Evolutionary conservation across 495 filamentous ascomycete genomes (phyloP).

Genomic region (Rostrohypoxylon terebratum): DNA sequence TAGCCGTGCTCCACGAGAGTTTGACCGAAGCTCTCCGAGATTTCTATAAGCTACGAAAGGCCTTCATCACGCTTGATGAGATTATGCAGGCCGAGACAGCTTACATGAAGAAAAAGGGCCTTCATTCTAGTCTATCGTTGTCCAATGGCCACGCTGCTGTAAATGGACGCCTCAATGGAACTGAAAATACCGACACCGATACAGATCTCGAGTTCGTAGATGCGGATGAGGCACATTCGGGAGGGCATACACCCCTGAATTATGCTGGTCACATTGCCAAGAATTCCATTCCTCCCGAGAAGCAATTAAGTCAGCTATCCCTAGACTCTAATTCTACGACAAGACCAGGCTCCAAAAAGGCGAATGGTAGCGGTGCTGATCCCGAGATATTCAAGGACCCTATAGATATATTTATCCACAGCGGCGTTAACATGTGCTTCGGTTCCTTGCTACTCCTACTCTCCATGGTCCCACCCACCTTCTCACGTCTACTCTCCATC

Average conservation of each 20-base stretch:
- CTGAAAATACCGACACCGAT: slow-evolving; percentile 44
- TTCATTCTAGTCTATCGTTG: slow-evolving; percentile 19
- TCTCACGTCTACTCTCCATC: slow-evolving; percentile 83
- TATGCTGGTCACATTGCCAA: slow-evolving; percentile 40
- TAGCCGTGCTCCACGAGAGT: slow-evolving; percentile 91
- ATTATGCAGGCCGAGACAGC: slow-evolving; percentile 66
- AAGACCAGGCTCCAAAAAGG: neutral
- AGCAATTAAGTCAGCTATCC: slow-evolving; percentile 36
- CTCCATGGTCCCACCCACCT: slow-evolving; percentile 90
- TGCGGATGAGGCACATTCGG: slow-evolving; percentile 47
- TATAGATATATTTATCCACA: slow-evolving; percentile 88
- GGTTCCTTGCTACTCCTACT: slow-evolving; percentile 86
- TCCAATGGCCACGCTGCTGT: slow-evolving; percentile 7
- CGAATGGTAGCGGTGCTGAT: slow-evolving; percentile 44
- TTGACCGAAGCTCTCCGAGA: slow-evolving; percentile 90
- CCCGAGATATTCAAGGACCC: slow-evolving; percentile 70
- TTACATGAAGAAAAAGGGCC: slow-evolving; percentile 53
- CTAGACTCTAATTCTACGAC: slow-evolving; percentile 29
- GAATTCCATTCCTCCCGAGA: slow-evolving; percentile 20
- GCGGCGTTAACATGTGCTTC: slow-evolving; percentile 88
- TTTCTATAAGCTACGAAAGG: slow-evolving; percentile 93
- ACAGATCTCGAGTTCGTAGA: slow-evolving; percentile 48
- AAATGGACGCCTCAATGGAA: slow-evolving; percentile 16
- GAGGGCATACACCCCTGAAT: slow-evolving; percentile 45
- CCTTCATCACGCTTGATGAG: slow-evolving; percentile 83